phyloP scores from a whole-genome alignment of 2,329 filamentous ascomycete genomes.

The Pyrenochaeta sp. region DNA sequence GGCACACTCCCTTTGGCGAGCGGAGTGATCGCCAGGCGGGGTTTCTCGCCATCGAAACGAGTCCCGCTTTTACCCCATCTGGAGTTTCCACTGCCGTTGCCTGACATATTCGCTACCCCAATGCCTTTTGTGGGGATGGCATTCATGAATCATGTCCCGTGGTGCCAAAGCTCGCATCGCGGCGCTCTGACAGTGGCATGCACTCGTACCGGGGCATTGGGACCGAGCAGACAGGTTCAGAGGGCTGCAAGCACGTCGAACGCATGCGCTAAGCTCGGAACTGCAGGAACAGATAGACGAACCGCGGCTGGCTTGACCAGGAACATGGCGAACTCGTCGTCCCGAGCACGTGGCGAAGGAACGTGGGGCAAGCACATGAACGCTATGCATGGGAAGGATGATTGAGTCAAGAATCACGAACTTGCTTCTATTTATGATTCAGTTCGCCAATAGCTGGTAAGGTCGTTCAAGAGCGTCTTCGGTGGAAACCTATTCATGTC shows the following conservation, averaged over 20 bases:
- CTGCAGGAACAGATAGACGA: neutral
- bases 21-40: neutral
- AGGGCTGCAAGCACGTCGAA: neutral
- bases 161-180: slow-evolving; percentile 8
- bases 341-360: neutral
- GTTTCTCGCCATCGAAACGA: slow-evolving; percentile 1
- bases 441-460: slow-evolving; percentile 38
- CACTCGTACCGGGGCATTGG: neutral
- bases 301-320: neutral
- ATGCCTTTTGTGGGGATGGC: neutral
- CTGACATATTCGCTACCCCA: neutral
- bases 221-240: neutral
- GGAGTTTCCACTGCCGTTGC: neutral
- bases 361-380: neutral
- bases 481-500: slow-evolving; percentile 41
- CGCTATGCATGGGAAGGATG: neutral
- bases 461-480: slow-evolving; percentile 37
- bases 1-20: slow-evolving; percentile 10
- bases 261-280: neutral
- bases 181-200: neutral
- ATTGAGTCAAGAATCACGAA: neutral
- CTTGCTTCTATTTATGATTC: slow-evolving; percentile 20
- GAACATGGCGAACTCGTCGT: neutral
- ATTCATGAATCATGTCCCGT: slow-evolving; percentile 2
- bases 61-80: slow-evolving; percentile 22